A percentile compares a stretch with the other conserved stretches of the same genome.
Evolutionary conservation across 208 protist genomes (phyloP).

Genomic region (Trichomonas gallinae): DNA sequence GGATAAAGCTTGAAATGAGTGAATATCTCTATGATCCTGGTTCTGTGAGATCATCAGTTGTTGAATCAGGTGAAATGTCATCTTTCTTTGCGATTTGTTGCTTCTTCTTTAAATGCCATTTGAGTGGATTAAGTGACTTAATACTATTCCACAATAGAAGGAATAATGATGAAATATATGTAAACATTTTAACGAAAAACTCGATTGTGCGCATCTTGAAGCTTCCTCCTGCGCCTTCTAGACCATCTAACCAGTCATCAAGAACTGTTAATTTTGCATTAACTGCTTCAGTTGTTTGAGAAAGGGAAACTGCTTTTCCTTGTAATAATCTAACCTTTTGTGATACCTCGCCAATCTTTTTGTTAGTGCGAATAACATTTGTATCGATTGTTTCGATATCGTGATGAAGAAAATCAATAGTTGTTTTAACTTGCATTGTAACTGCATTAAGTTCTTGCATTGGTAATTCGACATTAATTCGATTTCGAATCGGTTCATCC

Average conservation of each 20-base stretch:
- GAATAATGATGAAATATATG: background rate
- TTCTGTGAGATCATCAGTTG: background rate
- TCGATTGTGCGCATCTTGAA: background rate
- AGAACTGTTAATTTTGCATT: background rate
- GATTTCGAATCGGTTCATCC: background rate
- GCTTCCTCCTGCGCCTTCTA: background rate
- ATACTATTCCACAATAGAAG: background rate
- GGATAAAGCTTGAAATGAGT: no score
- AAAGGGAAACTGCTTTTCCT: background rate
- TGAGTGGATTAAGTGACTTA: background rate
- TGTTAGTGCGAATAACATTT: background rate
- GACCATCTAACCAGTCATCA: background rate
- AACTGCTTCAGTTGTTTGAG: background rate
- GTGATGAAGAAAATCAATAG: background rate
- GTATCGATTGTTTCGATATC: background rate
- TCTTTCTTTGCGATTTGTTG: background rate
- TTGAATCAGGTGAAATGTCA: background rate
- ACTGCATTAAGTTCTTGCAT: background rate
- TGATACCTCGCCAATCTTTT: background rate
- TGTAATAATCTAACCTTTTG: background rate
- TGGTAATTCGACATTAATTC: background rate
- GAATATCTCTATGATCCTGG: no score
- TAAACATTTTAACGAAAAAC: background rate
- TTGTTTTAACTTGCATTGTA: background rate
- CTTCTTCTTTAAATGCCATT: background rate